phyloP scores from a whole-genome alignment of 176 grass and related monocot genomes.

The Olyra latifolia region DNA sequence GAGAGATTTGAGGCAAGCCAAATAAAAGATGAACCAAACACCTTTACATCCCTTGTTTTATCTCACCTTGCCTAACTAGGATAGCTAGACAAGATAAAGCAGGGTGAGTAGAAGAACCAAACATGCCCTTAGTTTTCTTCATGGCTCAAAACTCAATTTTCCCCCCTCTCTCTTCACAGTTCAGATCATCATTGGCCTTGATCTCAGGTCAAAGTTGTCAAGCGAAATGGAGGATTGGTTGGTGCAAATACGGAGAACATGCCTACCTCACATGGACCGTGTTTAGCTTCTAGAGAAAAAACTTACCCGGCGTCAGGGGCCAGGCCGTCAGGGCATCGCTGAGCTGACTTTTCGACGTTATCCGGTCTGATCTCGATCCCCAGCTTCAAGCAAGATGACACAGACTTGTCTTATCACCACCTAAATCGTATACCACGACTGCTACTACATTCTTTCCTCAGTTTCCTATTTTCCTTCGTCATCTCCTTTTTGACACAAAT shows the following conservation, averaged over 20 bases:
- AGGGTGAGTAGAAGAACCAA: too few species aligned
- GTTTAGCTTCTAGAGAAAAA: slow-evolving; percentile 8
- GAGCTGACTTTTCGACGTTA: slow-evolving; percentile 30
- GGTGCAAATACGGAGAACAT: neutral
- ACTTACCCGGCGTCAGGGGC: neutral
- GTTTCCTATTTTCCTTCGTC: neutral
- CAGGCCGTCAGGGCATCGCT: neutral
- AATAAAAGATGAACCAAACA: too few species aligned
- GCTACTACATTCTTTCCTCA: too few species aligned
- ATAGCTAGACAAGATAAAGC: too few species aligned
- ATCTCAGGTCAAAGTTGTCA: too few species aligned
- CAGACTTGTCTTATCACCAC: neutral
- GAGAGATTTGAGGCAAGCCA: too few species aligned
- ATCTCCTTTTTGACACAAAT: neutral
- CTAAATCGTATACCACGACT: neutral
- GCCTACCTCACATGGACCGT: slow-evolving; percentile 33
- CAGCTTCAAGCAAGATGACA: neutral
- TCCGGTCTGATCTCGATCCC: neutral
- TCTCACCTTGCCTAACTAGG: too few species aligned
- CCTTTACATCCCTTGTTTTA: too few species aligned
- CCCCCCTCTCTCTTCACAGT: too few species aligned
- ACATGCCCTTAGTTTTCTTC: too few species aligned
- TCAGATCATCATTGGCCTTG: too few species aligned
- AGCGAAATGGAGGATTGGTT: neutral
- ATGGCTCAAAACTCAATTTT: too few species aligned